phyloP scores from a whole-genome alignment of 2,329 filamentous ascomycete genomes.

The Colletotrichum simmondsii region DNA sequence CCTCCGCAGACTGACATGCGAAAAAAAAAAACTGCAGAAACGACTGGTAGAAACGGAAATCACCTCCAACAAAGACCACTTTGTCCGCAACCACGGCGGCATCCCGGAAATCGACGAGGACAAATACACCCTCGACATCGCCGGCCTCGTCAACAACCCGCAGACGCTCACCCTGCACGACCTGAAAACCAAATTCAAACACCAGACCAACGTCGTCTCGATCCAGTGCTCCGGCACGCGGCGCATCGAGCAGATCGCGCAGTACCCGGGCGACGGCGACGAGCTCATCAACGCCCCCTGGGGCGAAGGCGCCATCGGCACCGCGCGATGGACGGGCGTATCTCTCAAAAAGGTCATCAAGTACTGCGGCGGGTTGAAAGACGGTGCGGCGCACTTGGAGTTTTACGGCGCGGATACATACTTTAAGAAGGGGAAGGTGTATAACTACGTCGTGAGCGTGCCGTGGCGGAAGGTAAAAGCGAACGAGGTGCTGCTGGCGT shows the following conservation, averaged over 20 bases:
- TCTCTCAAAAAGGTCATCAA: slow-evolving; percentile 78
- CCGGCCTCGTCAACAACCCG: slow-evolving; percentile 70
- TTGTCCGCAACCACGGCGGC: slow-evolving; percentile 78
- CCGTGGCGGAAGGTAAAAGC: slow-evolving; percentile 75
- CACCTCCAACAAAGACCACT: slow-evolving; percentile 69
- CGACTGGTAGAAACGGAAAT: slow-evolving; percentile 65
- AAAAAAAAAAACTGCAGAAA: slow-evolving; percentile 58
- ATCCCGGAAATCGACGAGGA: slow-evolving; percentile 72
- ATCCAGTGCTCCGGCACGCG: slow-evolving; percentile 77
- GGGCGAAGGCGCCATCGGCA: slow-evolving; percentile 76
- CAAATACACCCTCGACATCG: slow-evolving; percentile 63
- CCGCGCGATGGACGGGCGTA: slow-evolving; percentile 71
- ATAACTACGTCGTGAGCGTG: slow-evolving; percentile 75
- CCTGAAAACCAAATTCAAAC: slow-evolving; percentile 73
- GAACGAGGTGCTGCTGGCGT: slow-evolving; percentile 74
- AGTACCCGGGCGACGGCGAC: slow-evolving; percentile 75
- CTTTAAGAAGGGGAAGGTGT: slow-evolving; percentile 72
- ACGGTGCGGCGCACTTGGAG: slow-evolving; percentile 70
- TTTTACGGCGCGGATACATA: slow-evolving; percentile 78
- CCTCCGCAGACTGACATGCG: slow-evolving; percentile 42
- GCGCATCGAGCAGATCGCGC: slow-evolving; percentile 73
- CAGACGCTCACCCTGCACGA: slow-evolving; percentile 67
- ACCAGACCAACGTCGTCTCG: slow-evolving; percentile 65
- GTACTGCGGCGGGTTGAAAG: slow-evolving; percentile 70
- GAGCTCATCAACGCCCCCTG: slow-evolving; percentile 66